Conservation (phyloP, 495 filamentous ascomycete species). For the Penicillium roqueforti region DNA sequence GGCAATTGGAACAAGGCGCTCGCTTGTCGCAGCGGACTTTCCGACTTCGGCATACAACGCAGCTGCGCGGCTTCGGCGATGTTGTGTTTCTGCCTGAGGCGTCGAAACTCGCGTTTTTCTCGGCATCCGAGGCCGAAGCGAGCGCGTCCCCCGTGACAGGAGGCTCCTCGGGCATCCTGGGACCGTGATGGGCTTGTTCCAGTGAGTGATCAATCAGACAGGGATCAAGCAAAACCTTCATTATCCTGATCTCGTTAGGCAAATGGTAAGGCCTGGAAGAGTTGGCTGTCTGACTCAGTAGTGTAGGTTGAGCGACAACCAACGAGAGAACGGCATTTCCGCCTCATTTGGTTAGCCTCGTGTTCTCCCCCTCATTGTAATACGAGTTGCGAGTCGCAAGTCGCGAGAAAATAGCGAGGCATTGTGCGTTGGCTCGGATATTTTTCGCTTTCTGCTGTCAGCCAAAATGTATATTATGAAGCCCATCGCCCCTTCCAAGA, state of each 20-base stretch:
- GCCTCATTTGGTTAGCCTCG: background rate
- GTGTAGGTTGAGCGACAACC: background rate
- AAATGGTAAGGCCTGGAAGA: background rate
- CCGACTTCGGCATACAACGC: slow-evolving; percentile 51
- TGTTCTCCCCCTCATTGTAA: background rate
- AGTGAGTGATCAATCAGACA: background rate
- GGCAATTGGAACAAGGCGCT: slow-evolving; percentile 63
- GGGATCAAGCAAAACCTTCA: background rate
- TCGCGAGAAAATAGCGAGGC: slow-evolving; percentile 9
- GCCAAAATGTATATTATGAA: background rate
- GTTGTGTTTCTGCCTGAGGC: slow-evolving; percentile 8
- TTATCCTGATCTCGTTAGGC: background rate
- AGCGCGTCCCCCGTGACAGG: slow-evolving; percentile 1
- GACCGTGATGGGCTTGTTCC: background rate
- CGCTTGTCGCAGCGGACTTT: slow-evolving; percentile 70
- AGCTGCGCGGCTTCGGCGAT: slow-evolving; percentile 47
- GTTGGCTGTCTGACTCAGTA: background rate
- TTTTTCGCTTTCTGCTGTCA: background rate
- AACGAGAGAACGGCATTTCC: background rate
- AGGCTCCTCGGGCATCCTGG: slow-evolving; percentile 12
- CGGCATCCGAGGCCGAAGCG: slow-evolving; percentile 27
- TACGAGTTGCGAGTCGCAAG: slow-evolving; percentile 2
- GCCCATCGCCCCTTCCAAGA: background rate
- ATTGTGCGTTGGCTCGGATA: background rate
- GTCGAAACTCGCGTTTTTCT: slow-evolving; percentile 29